A percentile compares a stretch with the other conserved stretches of the same genome.
phyloP scores from a whole-genome alignment of 2,329 filamentous ascomycete genomes.

The Fusarium pilosicola region DNA sequence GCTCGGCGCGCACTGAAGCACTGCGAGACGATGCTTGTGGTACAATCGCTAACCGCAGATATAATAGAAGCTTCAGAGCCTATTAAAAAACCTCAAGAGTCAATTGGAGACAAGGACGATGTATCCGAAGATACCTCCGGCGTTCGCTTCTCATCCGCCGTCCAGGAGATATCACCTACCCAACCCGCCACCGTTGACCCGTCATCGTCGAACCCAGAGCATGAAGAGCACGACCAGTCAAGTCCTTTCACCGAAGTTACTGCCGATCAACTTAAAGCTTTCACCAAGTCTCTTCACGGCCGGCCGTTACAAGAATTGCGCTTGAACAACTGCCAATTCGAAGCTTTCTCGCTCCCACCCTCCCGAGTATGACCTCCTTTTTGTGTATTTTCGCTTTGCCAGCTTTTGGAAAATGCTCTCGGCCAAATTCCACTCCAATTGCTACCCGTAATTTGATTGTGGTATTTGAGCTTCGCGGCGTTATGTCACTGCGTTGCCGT shows the following conservation, averaged over 20 bases:
- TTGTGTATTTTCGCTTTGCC: conserved; percentile 3
- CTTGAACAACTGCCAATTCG: conserved; percentile 88
- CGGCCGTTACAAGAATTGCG: conserved; percentile 82
- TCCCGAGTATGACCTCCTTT: conserved; percentile 73
- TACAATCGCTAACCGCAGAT: conserved; percentile 36
- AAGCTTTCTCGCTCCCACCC: conserved; percentile 86
- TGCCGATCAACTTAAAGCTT: conserved; percentile 73
- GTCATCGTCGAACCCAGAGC: conserved; percentile 37
- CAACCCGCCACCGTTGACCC: conserved; percentile 54
- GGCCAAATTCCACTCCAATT: neutral
- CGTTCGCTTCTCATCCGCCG: conserved; percentile 77
- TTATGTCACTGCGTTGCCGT: neutral
- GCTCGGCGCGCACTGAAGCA: conserved; percentile 10
- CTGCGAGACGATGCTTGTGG: conserved; percentile 4
- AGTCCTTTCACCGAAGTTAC: conserved; percentile 56
- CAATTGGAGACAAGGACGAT: conserved; percentile 12
- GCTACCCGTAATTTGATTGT: neutral
- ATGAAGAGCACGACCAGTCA: conserved; percentile 30
- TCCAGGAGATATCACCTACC: conserved; percentile 70
- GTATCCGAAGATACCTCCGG: conserved; percentile 51
- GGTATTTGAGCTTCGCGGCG: neutral
- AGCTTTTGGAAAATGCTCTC: neutral
- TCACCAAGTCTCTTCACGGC: conserved; percentile 78
- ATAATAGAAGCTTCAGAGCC: conserved; percentile 22
- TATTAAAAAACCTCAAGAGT: conserved; percentile 11